Evolutionary conservation across 208 protist genomes (phyloP).

Genomic region (Angomonas desouzai): DNA sequence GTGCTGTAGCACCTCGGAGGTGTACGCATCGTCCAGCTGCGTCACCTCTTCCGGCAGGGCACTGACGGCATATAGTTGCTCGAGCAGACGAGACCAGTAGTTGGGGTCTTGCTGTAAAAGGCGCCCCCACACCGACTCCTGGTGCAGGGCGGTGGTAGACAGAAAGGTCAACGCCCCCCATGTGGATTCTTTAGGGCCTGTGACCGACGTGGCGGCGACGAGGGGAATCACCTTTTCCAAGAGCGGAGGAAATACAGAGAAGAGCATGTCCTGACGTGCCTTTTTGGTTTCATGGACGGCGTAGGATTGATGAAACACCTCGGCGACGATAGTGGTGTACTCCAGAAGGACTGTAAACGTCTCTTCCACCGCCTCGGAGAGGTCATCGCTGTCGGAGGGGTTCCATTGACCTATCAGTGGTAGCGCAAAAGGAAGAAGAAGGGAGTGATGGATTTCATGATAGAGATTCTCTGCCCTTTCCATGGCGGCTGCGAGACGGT

Average conservation of each 20-base stretch:
- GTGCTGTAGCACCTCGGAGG: not conserved
- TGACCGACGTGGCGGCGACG: not conserved
- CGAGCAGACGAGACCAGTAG: not conserved
- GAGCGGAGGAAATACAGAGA: not conserved
- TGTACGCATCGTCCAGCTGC: not conserved
- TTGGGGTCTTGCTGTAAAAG: not conserved
- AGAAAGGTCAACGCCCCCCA: not conserved
- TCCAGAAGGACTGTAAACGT: not conserved
- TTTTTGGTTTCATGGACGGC: no score
- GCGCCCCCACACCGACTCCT: not conserved
- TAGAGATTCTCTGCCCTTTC: not conserved
- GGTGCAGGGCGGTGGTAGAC: not conserved
- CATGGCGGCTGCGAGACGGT: not conserved
- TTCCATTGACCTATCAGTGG: not conserved
- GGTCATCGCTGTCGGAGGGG: not conserved
- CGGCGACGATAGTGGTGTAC: not conserved
- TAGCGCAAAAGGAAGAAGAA: conserved; percentile 5
- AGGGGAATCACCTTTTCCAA: not conserved
- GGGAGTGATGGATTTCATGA: not conserved
- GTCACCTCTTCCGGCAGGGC: not conserved
- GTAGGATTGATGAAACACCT: no score
- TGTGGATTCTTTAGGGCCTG: not conserved
- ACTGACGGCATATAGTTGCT: not conserved
- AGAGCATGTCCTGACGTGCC: no score
- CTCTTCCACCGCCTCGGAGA: not conserved